Percentiles rank a stretch among this genome's conserved stretches.
These are phyloP conservation scores for Aaosphaeria arxii DNA, from an alignment of 2,329 filamentous ascomycete genomes.

Conservation along the genomic window DNA sequence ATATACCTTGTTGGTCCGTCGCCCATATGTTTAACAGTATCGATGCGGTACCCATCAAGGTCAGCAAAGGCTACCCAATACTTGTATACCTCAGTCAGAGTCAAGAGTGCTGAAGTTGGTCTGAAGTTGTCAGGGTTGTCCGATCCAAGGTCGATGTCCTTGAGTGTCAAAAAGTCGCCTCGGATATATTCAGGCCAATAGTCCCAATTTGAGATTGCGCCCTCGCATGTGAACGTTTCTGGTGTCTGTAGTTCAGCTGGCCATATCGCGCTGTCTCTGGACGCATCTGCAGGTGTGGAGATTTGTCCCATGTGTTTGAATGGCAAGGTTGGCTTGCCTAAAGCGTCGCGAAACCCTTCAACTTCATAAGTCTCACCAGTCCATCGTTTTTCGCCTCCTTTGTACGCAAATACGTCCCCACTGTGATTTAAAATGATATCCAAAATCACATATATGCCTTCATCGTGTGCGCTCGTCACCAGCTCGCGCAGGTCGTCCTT, in stretches of 20 bases:
- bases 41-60: conserved; percentile 17
- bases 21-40: conserved; percentile 22
- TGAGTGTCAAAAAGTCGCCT: conserved; percentile 17
- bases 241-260: conserved; percentile 14
- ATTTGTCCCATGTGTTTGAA: conserved; percentile 3
- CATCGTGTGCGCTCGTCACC: conserved; percentile 13
- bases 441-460: conserved; percentile 16
- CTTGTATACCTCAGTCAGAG: conserved; percentile 16
- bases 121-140: conserved; percentile 8
- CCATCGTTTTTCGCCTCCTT: conserved; percentile 6
- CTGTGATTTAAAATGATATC: conserved; percentile 21
- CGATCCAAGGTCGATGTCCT: conserved; percentile 14
- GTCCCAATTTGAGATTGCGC: conserved; percentile 16
- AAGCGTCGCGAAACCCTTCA: conserved; percentile 9
- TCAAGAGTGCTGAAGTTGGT: conserved; percentile 10
- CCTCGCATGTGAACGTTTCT: conserved; percentile 11
- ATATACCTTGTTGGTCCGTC: conserved; percentile 16
- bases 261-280: conserved; percentile 15
- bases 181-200: conserved; percentile 14
- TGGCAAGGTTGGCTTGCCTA: conserved; percentile 6
- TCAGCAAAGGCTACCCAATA: conserved; percentile 21
- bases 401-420: conserved; percentile 13
- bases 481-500: conserved; percentile 15
- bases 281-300: conserved; percentile 1
- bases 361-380: conserved; percentile 6